Evolutionary conservation across 176 grass and related monocot genomes (phyloP), one percentile per base, ranked within the genome.

Genomic region (Aegilops sharonensis): DNA sequence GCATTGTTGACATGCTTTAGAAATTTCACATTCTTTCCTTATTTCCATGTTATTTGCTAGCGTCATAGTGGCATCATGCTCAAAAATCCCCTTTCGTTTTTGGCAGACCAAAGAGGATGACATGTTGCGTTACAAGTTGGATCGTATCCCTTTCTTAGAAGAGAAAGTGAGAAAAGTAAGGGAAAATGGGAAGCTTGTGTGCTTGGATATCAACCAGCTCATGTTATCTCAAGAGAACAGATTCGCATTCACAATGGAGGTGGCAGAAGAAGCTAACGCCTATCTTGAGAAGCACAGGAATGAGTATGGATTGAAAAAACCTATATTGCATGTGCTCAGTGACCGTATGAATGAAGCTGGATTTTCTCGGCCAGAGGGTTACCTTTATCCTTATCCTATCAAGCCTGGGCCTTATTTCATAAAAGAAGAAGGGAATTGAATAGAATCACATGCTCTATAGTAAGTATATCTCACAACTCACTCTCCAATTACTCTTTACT

Each of bases 321-420:
- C 94, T 78, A 89, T 95, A 85, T 59, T 93, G 14, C 94, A 95
- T 87, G 94, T 93, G 13, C 84, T 95, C 43, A 93, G 94, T 73
- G 88, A 95, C 39, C 94, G 94, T 82, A 88, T 95, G 87, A 95
- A 95, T 61, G 91, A 95, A 85, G 94, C 89, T 78, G 94, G 94
- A 57, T 95, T 95, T 77, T 90, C 83, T 84, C 91, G 91, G 12
- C 67, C 94, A 5, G 94, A 93, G 30, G 94, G 89, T 60, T 93
- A 95, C 57, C 91, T 93, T 81, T 92, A 95, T 80, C 81, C 78
- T 65, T 92, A 95, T 78, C 91, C 91, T 68, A 91, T 91, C 64
- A 95, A 91, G 79, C 91, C 91, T 11, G 94, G 91, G 42, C 94
- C 94, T 25, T 81, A 89, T 80, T 95, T 89, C 86, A 89, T 93